These are phyloP conservation scores for Comarum palustre DNA, from an alignment of 306 rosid genomes.

Conservation along the genomic window DNA sequence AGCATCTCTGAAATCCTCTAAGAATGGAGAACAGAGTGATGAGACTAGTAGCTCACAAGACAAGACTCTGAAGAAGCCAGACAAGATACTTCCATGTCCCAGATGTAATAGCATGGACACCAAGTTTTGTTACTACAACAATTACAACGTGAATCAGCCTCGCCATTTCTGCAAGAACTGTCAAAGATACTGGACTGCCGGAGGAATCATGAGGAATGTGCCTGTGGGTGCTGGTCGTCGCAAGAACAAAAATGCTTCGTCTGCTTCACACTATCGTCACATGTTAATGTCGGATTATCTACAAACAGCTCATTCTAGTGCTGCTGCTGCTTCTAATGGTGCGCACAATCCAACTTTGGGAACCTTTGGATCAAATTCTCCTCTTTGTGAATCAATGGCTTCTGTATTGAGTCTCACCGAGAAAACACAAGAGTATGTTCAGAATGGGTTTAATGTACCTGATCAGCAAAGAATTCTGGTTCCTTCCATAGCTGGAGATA, in stretches of 20 bases:
- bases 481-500: constrained; percentile 37
- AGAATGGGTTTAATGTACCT: constrained; percentile 40
- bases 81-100: constrained; percentile 72
- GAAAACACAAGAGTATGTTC: constrained; percentile 27
- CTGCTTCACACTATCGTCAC: constrained; percentile 45
- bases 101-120: constrained; percentile 90
- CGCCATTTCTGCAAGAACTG: constrained; percentile 92
- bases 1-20: constrained; percentile 35
- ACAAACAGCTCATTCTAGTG: constrained; percentile 35
- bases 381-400: constrained; percentile 58
- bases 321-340: constrained; percentile 38
- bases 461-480: constrained; percentile 26
- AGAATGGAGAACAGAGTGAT: constrained; percentile 51
- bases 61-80: constrained; percentile 62
- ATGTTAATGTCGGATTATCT: constrained; percentile 43
- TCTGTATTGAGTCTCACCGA: constrained; percentile 57
- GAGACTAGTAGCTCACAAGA: constrained; percentile 49
- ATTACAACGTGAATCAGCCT: constrained; percentile 83
- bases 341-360: constrained; percentile 36
- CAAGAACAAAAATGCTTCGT: constrained; percentile 57
- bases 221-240: constrained; percentile 90
- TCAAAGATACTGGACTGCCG: constrained; percentile 92
- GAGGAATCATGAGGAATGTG: constrained; percentile 80
- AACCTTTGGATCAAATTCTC: constrained; percentile 59
- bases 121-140: constrained; percentile 81